Percentiles rank a stretch among this genome's conserved stretches.
phyloP scores from a whole-genome alignment of 176 grass and related monocot species.

The Typha latifolia region DNA sequence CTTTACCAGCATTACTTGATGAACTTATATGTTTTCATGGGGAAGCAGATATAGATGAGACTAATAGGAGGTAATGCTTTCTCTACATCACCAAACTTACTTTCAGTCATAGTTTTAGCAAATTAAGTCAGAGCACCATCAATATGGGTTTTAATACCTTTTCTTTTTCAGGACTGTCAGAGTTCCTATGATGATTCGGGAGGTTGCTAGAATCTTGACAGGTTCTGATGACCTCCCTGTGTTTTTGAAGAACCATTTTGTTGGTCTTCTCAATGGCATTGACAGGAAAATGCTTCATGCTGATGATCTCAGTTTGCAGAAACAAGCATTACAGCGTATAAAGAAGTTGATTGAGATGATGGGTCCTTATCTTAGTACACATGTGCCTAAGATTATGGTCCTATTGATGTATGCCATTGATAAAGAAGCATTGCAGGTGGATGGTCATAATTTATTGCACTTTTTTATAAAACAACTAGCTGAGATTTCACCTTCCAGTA shows the following conservation, averaged over 20 bases:
- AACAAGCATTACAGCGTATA: conserved; percentile 70
- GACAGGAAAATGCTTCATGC: conserved; percentile 87
- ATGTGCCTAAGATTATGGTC: conserved; percentile 97
- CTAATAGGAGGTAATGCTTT: conserved; percentile 44
- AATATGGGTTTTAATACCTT: conserved; percentile 8
- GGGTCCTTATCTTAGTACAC: conserved; percentile 86
- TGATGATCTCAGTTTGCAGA: conserved; percentile 61
- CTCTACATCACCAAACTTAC: too few species aligned
- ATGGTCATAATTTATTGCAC: conserved; percentile 57
- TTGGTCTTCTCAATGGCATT: conserved; percentile 86
- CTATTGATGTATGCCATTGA: conserved; percentile 78
- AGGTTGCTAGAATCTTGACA: conserved; percentile 66
- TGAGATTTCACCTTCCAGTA: conserved; percentile 69
- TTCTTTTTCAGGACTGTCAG: conserved; percentile 51
- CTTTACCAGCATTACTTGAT: conserved; percentile 72
- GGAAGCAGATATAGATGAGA: conserved; percentile 55
- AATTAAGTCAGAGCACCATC: neutral
- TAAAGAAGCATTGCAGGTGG: conserved; percentile 86
- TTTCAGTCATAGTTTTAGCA: neutral
- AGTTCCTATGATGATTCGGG: conserved; percentile 64
- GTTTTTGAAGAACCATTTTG: conserved; percentile 96
- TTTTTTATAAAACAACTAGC: conserved; percentile 83
- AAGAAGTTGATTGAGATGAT: conserved; percentile 89
- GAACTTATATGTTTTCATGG: conserved; percentile 90
- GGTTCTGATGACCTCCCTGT: conserved; percentile 69